Conservation (phyloP, 306 rosid species). For the Lotus japonicus region DNA sequence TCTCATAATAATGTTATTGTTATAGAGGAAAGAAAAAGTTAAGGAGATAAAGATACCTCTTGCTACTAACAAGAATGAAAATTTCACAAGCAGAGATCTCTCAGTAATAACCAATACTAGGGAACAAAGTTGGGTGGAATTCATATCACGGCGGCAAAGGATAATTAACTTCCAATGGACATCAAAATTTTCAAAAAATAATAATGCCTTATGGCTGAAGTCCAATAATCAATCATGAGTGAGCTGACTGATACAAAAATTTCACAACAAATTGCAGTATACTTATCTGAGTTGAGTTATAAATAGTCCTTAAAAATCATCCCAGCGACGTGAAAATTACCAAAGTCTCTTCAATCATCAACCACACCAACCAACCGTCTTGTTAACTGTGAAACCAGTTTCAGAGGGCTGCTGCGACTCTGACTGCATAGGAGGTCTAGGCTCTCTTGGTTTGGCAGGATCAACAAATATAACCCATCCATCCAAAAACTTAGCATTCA, state of each 20-base stretch:
- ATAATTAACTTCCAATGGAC: conserved; percentile 2
- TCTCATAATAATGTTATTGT: not conserved
- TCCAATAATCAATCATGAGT: not conserved
- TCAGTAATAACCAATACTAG: not conserved
- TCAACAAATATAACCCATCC: conserved; percentile 98
- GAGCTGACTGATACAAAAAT: not conserved
- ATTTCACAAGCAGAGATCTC: not conserved
- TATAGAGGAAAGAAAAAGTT: not conserved
- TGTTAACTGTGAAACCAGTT: conserved; percentile 66
- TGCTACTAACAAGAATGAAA: too few species aligned
- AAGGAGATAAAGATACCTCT: too few species aligned
- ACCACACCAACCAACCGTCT: conserved; percentile 90
- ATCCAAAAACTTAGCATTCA: conserved; percentile 90
- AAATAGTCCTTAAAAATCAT: conserved; percentile 2
- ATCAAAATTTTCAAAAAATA: not conserved
- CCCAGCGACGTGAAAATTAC: not conserved
- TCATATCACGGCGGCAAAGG: not conserved
- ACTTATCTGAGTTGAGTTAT: conserved; percentile 1
- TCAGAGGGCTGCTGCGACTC: conserved; percentile 46
- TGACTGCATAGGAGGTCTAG: conserved; percentile 63
- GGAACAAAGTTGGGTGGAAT: not conserved
- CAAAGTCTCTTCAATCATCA: conserved; percentile 24
- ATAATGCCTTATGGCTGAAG: not conserved
- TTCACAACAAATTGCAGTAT: conserved; percentile 10
- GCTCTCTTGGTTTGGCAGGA: conserved; percentile 84